Evolutionary conservation across 805 yeast genomes (phyloP), one percentile per base, ranked within the genome.

Genomic region (Starmerella lactis-condensi): DNA sequence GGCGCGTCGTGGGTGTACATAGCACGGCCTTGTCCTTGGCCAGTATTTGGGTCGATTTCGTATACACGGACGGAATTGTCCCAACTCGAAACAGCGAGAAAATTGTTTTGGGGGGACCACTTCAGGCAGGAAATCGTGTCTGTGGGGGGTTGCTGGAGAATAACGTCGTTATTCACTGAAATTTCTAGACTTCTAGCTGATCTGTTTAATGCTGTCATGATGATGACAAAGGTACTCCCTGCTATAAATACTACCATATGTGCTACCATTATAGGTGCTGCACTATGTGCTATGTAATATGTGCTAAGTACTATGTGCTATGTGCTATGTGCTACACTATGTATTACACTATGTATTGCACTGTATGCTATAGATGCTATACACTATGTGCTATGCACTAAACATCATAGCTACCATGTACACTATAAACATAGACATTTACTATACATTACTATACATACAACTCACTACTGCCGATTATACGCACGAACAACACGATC

Each of bases 1-100:
- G 96, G 94, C 0, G 68, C 94, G 22, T 74, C 78, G 51, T 85
- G 95, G 48, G 78, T 92, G 53, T 65, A 83, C 47, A 83, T 52
- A 0, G 95, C 94, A 30, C 93, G 59, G 6, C 93, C 94, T 46
- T 77, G 89, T 18, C 79, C 71, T 34, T 68, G 67, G 4, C 94
- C 94, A 24, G 67, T 64, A 11, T 33, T 36, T 32, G 64, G 61
- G 26, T 72, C 64, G 12, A 83, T 70, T 53, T 89, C 96, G 61
- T 89, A 89, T 33, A 89, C 73, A 38, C 96, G 66, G 25, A 81
- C 94, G 50, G 81, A 82, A 45, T 75, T 77, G 56, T 89, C 98
- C 98, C 98, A 89, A 12, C 91, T 74, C 12, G 91, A 67, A 3
- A 71, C 89, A 3, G 91, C 69, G 37, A 89, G 52, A 36, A 70